A percentile compares a stretch with the other conserved stretches of the same genome.
phyloP scores from a whole-genome alignment of 306 rosid genomes.

The Fagus sylvatica region DNA sequence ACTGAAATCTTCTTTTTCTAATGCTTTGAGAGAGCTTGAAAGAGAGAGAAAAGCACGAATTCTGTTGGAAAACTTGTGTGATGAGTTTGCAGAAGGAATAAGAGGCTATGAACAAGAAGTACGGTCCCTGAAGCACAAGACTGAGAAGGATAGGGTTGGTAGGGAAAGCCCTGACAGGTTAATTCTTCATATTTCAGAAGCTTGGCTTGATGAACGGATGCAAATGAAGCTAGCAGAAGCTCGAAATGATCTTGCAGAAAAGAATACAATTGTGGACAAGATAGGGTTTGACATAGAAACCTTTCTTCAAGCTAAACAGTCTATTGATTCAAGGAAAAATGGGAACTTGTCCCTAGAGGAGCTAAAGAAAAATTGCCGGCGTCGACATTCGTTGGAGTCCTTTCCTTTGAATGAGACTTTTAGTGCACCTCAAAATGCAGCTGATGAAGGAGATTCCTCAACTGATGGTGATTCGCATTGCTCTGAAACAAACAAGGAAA shows the following conservation, averaged over 20 bases:
- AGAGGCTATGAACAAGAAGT: slow-evolving; percentile 65
- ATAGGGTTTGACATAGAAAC: slow-evolving; percentile 71
- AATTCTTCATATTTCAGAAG: slow-evolving; percentile 77
- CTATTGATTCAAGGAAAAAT: slow-evolving; percentile 35
- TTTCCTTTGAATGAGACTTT: slow-evolving; percentile 46
- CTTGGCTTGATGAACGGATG: slow-evolving; percentile 85
- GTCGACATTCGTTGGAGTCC: slow-evolving; percentile 56
- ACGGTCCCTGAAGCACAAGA: slow-evolving; percentile 42
- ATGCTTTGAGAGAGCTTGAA: slow-evolving; percentile 60
- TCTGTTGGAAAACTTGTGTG: slow-evolving; percentile 74
- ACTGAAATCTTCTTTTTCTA: slow-evolving; percentile 53
- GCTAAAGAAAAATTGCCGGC: slow-evolving; percentile 46
- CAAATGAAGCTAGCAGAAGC: slow-evolving; percentile 59
- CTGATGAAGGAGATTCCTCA: slow-evolving; percentile 47
- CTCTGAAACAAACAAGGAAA: slow-evolving; percentile 29
- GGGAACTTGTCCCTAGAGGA: slow-evolving; percentile 43
- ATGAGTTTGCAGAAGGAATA: slow-evolving; percentile 81
- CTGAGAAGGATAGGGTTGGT: slow-evolving; percentile 40
- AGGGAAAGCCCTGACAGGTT: slow-evolving; percentile 42
- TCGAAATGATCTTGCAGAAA: slow-evolving; percentile 34
- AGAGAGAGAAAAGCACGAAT: slow-evolving; percentile 70
- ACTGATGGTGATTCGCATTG: slow-evolving; percentile 19
- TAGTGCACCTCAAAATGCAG: slow-evolving; percentile 52
- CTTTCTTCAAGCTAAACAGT: slow-evolving; percentile 69
- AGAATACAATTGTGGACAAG: slow-evolving; percentile 63